Base-by-base conservation (phyloP, 805 yeast species). In the Ogataea ramenticola region DNA sequence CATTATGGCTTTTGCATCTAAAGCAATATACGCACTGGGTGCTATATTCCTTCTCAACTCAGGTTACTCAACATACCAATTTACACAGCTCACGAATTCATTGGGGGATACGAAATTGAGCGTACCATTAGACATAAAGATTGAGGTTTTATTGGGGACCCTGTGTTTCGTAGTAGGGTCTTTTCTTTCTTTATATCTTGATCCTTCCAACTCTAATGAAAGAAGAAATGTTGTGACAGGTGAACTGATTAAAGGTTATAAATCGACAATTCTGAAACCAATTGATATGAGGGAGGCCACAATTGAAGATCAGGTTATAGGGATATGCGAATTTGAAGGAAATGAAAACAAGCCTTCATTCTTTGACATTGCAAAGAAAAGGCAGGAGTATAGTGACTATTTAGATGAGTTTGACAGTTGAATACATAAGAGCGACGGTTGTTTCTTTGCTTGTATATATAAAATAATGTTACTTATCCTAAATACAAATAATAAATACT, bases 21-120 rank as follows among this genome's bases (percentile, higher is more conserved):
- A 17, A 41, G 36, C 49, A 30, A 19, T 17, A 11, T 34, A 34
- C 24, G 5, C 24, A 4, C 24, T 51, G 12, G 58, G 58, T 14
- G 26, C 45, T 11, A 26, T 52, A 3, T 37, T 58, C 39, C 61
- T 77, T 32, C 41, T 66, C 1, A 81, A 78, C 53, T 70, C 80
- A 1, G 78, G 73, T 1, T 76, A 74, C 49, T 77, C 82, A 7
- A 68, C 81, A 2, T 72, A 70, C 49, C 80, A 77, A 52, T 68
- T 67, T 58, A 71, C 71, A 51, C 72, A 70, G 51, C 57, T 69
- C 31, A 44, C 56, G 21, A 58, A 68, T 48, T 41, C 56, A 37
- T 22, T 47, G 12, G 41, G 51, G 7, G 36, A n/a, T 12, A 26
- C 39, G 48, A 50, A 12, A 6, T 20, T 33, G 6, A 7, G 20